These are phyloP conservation scores for Lipomyces chichibuensis DNA, from an alignment of 805 yeast species.

Conservation along the genomic window DNA sequence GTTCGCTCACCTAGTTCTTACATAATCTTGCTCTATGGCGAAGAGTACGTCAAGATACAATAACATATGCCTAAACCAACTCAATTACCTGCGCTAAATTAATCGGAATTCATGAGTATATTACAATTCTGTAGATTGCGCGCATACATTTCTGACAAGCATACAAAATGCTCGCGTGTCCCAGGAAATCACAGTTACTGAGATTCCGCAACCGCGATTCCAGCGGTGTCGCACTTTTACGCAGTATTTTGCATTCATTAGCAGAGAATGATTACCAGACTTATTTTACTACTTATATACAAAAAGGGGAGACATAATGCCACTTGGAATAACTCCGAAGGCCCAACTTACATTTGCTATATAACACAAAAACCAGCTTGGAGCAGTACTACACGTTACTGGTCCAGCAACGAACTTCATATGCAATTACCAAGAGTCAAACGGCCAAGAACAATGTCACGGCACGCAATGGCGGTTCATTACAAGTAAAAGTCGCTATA, in stretches of 20 bases:
- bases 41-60: no score
- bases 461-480: not conserved
- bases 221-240: not conserved
- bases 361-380: not conserved
- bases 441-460: not conserved
- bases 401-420: not conserved
- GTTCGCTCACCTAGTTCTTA: no score
- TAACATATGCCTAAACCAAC: no score
- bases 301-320: not conserved
- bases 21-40: no score
- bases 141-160: no score
- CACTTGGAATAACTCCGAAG: not conserved
- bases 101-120: no score
- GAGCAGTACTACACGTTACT: not conserved
- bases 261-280: not conserved
- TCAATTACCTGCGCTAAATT: no score
- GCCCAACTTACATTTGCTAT: not conserved
- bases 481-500: slow-evolving; percentile 66
- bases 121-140: no score
- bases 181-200: not conserved
- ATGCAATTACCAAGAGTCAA: not conserved
- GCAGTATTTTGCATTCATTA: not conserved
- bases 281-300: not conserved
- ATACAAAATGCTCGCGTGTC: not conserved
- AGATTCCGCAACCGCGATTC: no score